Base-by-base conservation (phyloP, 73 alveolate species). In the Paramecium primaurelia region DNA sequence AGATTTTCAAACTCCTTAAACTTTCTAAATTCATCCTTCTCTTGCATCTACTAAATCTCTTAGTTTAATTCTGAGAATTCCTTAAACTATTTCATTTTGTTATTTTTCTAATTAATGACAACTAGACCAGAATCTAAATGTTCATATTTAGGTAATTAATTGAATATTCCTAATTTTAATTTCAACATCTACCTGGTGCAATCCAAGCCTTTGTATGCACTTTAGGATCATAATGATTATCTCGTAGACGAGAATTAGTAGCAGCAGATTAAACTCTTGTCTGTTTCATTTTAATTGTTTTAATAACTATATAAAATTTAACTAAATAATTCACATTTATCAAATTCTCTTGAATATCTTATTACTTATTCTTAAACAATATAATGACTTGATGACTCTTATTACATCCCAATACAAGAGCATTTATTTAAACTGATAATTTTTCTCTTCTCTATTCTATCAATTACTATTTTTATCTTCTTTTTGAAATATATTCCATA, bases 1-100 rank as follows among this genome's bases (percentile, higher is more conserved):
- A 88, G 86, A 47, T 64, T 88, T 26, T 88, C 94, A 71, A 71
- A 88, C 64, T 88, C 94, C 30, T 83, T 71, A 59, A 77, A 88
- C 28, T 88, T 88, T 44, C 94, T 68, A 30, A 64, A 32, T 38
- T 83, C 94, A 25, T 12, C 45, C 11, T 77, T 77, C 44, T 44
- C 32, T 44, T 77, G 22, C 47, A 22, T 77, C 14, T 42, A 8
- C 1, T 77, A 14, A 37, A 77, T 77, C 44, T 77, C 75, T 16
- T 38, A 11, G 36, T 77, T 77, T 59, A 77, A 37, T 20, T 77
- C 90, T 1, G 73, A 37, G 14, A 77, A 44, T 22, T 77, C 90
- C 36, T 77, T 77, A 34, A 30, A 77, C 28, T 44, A 40, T 44
- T 77, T 77, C 69, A 44, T 44, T 42, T 77, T 77, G 20, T 22